phyloP scores from a whole-genome alignment of 495 filamentous ascomycete genomes.

The Neurospora sp. region DNA sequence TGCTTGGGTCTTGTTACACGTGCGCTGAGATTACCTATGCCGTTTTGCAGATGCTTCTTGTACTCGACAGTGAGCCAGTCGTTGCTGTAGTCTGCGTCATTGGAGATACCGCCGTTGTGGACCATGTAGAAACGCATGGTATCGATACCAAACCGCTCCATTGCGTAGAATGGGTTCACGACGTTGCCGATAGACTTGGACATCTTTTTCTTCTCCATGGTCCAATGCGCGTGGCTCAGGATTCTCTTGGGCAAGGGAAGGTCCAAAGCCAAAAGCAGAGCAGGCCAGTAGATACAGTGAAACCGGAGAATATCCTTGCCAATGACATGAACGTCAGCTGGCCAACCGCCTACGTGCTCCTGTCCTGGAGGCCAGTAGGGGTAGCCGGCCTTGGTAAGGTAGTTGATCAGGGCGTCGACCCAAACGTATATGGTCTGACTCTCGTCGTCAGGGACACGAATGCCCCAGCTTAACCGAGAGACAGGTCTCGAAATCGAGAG shows the following conservation, averaged over 20 bases:
- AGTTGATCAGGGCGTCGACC: slow-evolving; percentile 93
- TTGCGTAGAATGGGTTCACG: slow-evolving; percentile 88
- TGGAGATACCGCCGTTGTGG: slow-evolving; percentile 58
- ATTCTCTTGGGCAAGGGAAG: slow-evolving; percentile 74
- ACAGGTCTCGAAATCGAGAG: slow-evolving; percentile 79
- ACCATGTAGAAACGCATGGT: slow-evolving; percentile 80
- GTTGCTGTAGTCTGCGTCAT: slow-evolving; percentile 82
- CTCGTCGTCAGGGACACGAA: slow-evolving; percentile 74
- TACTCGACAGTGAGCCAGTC: slow-evolving; percentile 62
- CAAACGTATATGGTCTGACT: slow-evolving; percentile 95
- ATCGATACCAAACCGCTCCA: slow-evolving; percentile 82
- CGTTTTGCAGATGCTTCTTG: slow-evolving; percentile 61
- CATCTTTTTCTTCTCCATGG: slow-evolving; percentile 83
- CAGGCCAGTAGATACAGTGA: slow-evolving; percentile 97
- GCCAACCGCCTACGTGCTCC: slow-evolving; percentile 58
- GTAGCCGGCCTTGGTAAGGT: slow-evolving; percentile 79
- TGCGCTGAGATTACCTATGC: slow-evolving; percentile 67
- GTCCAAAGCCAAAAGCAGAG: slow-evolving; percentile 81
- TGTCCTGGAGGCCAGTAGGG: slow-evolving; percentile 58
- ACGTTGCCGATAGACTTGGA: slow-evolving; percentile 90
- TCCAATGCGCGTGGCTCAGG: slow-evolving; percentile 91
- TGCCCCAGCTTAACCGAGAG: slow-evolving; percentile 77
- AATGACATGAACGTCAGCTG: slow-evolving; percentile 82
- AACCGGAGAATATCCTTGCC: slow-evolving; percentile 96
- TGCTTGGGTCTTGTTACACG: slow-evolving; percentile 57